Base-by-base conservation (phyloP, 352 stramenopile genomes). In the Globisporangium mamillatum region DNA sequence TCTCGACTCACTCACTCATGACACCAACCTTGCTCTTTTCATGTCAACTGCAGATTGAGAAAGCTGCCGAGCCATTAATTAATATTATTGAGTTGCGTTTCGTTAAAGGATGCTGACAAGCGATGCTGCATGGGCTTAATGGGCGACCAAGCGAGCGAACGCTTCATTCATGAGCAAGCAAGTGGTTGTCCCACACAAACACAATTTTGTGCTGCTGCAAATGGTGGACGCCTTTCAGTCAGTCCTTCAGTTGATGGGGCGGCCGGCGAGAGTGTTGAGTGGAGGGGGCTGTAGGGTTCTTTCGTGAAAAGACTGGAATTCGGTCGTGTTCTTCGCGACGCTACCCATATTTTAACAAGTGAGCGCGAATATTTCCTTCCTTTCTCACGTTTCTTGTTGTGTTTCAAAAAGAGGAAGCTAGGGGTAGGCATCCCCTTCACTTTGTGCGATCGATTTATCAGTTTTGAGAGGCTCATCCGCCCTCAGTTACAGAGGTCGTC, bases 271-370 rank as follows among this genome's bases (percentile, higher is more conserved):
- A 52, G 44, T 52, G 44, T 57, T 29, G 32, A 46, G 27, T 25
- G 29, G 16, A 48, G 56, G 55, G 27, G 27, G 55, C 29, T 10
- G 10, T 36, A 24, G 52, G 25, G 24, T 58, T 36, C 52, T 14
- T 18, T 58, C 12, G 4, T 9, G 4, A 32, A 32, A 32, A 32
- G 29, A 32, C 29, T 32, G 12, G 67, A 72, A 68, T 72, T 68
- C 60, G 53, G 5, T 59, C 53, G 55, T 68, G 67, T 72, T 70
- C 65, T 27, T 5, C 20, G 25, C 9, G 16, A 6, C 7, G 12
- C 18, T 3, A 22, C 8, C 24, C 29, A 59, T 59, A 59, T 4
- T 36, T n/a, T 22, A 4, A 8, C 14, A 16, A 59, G 34, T 10
- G 8, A 14, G 34, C 1, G 24, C 34, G 0, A 4, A 12, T 20